A percentile compares a stretch with the other conserved stretches of the same genome.
Evolutionary conservation across 1,284 basidiomycete species (phyloP).

Genomic region (Coriolopsis trogii): DNA sequence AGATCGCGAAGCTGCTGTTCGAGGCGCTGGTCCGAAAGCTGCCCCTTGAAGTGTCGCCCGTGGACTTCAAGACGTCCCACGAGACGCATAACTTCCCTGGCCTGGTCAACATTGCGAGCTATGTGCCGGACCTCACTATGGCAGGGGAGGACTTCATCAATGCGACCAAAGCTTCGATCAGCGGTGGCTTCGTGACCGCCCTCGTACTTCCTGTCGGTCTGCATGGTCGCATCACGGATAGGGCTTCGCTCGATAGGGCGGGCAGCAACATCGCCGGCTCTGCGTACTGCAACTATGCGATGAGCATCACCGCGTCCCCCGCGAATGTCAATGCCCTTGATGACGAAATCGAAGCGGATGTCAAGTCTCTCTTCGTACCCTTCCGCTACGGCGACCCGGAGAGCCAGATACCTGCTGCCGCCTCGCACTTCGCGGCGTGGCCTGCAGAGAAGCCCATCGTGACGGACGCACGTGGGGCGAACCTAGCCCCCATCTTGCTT

Average conservation of each 20-base stretch:
- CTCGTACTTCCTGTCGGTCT: slow-evolving; percentile 79
- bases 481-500: slow-evolving; percentile 92
- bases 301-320: slow-evolving; percentile 77
- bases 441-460: slow-evolving; percentile 90
- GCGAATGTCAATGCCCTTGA: slow-evolving; percentile 69
- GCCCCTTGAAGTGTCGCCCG: slow-evolving; percentile 86
- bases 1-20: slow-evolving; percentile 96
- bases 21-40: slow-evolving; percentile 92
- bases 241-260: slow-evolving; percentile 67
- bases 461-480: slow-evolving; percentile 90
- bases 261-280: slow-evolving; percentile 63
- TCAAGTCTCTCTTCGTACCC: slow-evolving; percentile 86
- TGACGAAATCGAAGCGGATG: slow-evolving; percentile 78
- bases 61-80: slow-evolving; percentile 97
- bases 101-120: slow-evolving; percentile 87
- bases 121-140: slow-evolving; percentile 76
- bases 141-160: slow-evolving; percentile 69
- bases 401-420: slow-evolving; percentile 65
- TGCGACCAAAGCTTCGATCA: slow-evolving; percentile 80
- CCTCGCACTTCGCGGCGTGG: slow-evolving; percentile 91
- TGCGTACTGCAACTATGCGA: slow-evolving; percentile 86
- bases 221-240: slow-evolving; percentile 66
- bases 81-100: slow-evolving; percentile 92
- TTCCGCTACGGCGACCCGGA: slow-evolving; percentile 60
- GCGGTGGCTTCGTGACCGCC: slow-evolving; percentile 86